Evolutionary conservation across 208 protist species (phyloP).

Genomic region (Leishmania braziliensis): DNA sequence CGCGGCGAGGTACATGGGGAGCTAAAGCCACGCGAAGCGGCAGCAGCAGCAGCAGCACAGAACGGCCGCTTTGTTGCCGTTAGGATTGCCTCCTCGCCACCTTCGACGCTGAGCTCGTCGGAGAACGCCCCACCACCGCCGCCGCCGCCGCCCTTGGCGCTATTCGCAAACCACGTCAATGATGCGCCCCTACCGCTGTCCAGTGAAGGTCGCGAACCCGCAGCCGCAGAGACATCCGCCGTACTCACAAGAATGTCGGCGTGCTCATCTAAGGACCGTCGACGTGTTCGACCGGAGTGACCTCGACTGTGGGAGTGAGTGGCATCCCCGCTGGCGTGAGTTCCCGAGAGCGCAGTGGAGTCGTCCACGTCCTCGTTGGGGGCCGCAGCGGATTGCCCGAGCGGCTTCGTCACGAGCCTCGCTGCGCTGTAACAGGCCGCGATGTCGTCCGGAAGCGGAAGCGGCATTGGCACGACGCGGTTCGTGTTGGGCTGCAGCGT

Average conservation of each 20-base stretch:
- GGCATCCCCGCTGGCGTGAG: not conserved
- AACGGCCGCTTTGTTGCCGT: not conserved
- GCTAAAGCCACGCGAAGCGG: not conserved
- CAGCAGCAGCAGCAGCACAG: not conserved
- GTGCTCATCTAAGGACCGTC: not conserved
- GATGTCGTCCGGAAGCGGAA: conserved; percentile 15
- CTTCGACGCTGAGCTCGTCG: not conserved
- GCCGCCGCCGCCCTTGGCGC: not conserved
- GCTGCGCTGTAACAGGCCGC: conserved; percentile 16
- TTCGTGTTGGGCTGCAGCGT: conserved; percentile 15
- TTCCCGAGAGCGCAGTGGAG: not conserved
- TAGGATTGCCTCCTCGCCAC: not conserved
- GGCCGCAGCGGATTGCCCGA: not conserved
- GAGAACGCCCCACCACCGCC: not conserved
- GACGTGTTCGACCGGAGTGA: not conserved
- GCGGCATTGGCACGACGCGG: conserved; percentile 13
- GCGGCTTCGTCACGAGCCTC: conserved; percentile 9
- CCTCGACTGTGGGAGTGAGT: not conserved
- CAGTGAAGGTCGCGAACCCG: not conserved
- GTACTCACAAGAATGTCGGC: not conserved
- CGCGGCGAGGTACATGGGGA: not conserved
- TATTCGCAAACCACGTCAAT: not conserved
- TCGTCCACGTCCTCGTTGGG: not conserved
- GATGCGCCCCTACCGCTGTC: not conserved
- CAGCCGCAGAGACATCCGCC: not conserved